Evolutionary conservation across 2,329 filamentous ascomycete species (phyloP).

Genomic region (Aspergillus versicolor): DNA sequence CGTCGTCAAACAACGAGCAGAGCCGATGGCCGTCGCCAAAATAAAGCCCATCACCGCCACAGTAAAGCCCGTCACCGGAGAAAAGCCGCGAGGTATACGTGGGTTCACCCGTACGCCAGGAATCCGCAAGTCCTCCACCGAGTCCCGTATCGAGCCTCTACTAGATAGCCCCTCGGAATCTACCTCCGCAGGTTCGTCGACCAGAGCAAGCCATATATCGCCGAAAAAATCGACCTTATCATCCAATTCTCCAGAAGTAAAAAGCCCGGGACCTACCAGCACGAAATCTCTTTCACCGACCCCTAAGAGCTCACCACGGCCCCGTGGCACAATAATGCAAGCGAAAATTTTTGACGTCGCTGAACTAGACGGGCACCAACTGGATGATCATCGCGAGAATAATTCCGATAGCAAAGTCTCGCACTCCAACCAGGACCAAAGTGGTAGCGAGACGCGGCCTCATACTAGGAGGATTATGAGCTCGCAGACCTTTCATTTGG

Average conservation of each 20-base stretch:
- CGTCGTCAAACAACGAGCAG: constrained; percentile 14
- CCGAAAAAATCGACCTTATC: constrained; percentile 13
- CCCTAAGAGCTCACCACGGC: neutral
- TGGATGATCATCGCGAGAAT: constrained; percentile 18
- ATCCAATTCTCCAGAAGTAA: neutral
- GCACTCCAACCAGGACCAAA: constrained; percentile 19
- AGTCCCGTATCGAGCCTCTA: constrained; percentile 22
- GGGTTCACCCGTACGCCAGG: constrained; percentile 39
- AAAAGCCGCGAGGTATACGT: constrained; percentile 29
- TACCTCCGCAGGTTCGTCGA: neutral
- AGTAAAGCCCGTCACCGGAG: neutral
- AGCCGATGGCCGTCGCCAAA: constrained; percentile 6
- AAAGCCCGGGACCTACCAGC: neutral
- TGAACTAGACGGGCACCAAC: constrained; percentile 37
- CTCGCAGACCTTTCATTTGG: constrained; percentile 26
- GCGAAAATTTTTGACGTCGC: constrained; percentile 29
- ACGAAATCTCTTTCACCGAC: constrained; percentile 5
- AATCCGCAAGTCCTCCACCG: constrained; percentile 28
- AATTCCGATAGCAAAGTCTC: constrained; percentile 21
- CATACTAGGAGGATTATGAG: constrained; percentile 17
- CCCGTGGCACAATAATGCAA: constrained; percentile 4
- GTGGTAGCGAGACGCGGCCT: constrained; percentile 4
- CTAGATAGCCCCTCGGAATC: constrained; percentile 11
- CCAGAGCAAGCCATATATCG: neutral
- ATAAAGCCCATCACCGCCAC: constrained; percentile 2